Percentiles rank a stretch among this genome's conserved stretches.
Evolutionary conservation across 805 yeast species (phyloP).

Genomic region (Cephaloascus albidus): DNA sequence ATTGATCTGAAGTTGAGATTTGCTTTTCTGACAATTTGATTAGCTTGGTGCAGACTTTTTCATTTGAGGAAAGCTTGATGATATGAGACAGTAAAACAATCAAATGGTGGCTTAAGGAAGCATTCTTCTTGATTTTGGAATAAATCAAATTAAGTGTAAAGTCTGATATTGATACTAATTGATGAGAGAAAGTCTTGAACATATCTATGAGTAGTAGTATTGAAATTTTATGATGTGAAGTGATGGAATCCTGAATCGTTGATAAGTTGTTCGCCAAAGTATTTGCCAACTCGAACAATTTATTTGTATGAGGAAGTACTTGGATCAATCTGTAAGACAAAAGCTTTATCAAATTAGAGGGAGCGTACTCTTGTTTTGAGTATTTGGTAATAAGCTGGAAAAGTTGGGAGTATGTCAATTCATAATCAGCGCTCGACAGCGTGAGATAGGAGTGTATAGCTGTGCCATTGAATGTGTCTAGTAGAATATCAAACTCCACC

Average conservation of each 20-base stretch:
- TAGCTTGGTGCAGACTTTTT: not conserved
- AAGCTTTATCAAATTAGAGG: not conserved
- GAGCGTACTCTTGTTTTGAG: not conserved
- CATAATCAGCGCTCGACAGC: not conserved
- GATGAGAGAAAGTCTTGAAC: not conserved
- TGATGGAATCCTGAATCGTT: not conserved
- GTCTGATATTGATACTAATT: not conserved
- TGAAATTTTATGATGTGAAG: not conserved
- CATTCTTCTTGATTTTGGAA: not conserved
- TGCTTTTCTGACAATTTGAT: not conserved
- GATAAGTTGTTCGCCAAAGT: not conserved
- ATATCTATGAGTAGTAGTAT: not conserved
- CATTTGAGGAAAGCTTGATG: not conserved
- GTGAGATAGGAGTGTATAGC: not conserved
- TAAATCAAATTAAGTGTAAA: not conserved
- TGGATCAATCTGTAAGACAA: not conserved
- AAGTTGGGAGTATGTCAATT: not conserved
- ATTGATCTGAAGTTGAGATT: not conserved
- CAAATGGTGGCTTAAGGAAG: not conserved
- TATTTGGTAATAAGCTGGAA: not conserved
- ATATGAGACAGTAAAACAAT: not conserved
- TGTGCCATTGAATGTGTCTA: not conserved
- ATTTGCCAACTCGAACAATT: not conserved
- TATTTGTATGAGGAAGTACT: not conserved
- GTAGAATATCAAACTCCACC: not conserved